Evolutionary conservation across 1,284 basidiomycete genomes (phyloP).

Genomic region (Polyporus tsugae): DNA sequence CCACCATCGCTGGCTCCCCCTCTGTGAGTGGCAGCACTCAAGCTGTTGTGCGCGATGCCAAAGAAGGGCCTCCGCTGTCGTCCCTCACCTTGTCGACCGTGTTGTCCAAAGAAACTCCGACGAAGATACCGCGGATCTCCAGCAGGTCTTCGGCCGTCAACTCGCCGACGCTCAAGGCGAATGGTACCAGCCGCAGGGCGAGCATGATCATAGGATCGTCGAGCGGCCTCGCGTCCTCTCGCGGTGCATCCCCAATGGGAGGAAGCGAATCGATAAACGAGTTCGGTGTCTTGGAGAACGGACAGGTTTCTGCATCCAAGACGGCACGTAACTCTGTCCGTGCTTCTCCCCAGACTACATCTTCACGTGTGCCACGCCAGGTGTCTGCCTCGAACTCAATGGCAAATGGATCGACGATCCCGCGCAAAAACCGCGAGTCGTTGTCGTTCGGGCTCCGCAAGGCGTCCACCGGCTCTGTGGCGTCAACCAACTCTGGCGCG

Average conservation of each 20-base stretch:
- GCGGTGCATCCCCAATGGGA: constrained; percentile 69
- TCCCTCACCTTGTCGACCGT: constrained; percentile 57
- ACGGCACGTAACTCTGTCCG: constrained; percentile 57
- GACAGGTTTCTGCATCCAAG: constrained; percentile 51
- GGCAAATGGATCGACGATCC: constrained; percentile 51
- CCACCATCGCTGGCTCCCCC: constrained; percentile 91
- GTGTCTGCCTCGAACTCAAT: constrained; percentile 56
- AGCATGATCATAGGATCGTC: constrained; percentile 62
- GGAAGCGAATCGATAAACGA: constrained; percentile 65
- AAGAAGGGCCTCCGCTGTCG: constrained; percentile 62
- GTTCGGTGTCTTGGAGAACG: constrained; percentile 79
- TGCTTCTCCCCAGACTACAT: constrained; percentile 57
- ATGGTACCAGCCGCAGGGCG: constrained; percentile 62
- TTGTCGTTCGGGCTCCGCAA: constrained; percentile 80
- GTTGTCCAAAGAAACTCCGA: constrained; percentile 84
- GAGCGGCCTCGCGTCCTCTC: constrained; percentile 53
- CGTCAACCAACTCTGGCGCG: constrained; percentile 65
- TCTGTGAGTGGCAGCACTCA: constrained; percentile 72
- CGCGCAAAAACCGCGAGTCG: constrained; percentile 80
- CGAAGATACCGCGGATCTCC: constrained; percentile 94
- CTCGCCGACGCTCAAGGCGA: constrained; percentile 69
- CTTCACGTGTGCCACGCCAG: constrained; percentile 72
- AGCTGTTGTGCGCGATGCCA: constrained; percentile 57
- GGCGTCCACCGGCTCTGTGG: constrained; percentile 79
- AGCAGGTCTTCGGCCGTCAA: constrained; percentile 76